A percentile compares a stretch with the other conserved stretches of the same genome.
Conservation (phyloP, 2,329 filamentous ascomycete species). For the Cephalotrichum gorgonifer region DNA sequence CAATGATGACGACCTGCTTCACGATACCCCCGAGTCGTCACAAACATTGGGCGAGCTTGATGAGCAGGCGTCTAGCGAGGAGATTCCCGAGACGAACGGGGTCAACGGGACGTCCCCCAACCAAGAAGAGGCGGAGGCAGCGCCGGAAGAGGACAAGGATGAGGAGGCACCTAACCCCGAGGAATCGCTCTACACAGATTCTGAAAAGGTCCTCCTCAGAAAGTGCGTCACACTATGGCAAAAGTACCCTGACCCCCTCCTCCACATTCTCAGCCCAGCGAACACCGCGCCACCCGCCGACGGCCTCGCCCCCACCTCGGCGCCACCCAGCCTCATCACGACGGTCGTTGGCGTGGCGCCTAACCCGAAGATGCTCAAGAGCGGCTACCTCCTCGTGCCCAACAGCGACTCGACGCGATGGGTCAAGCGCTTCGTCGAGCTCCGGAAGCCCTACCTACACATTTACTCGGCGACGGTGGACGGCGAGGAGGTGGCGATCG, state of each 20-base stretch:
- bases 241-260: constrained; percentile 45
- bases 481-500: constrained; percentile 81
- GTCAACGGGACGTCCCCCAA: constrained; percentile 13
- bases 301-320: constrained; percentile 38
- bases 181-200: constrained; percentile 32
- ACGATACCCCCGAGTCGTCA: constrained; percentile 45
- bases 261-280: constrained; percentile 43
- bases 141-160: constrained; percentile 14
- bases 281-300: constrained; percentile 61
- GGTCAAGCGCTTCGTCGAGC: constrained; percentile 87
- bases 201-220: constrained; percentile 35
- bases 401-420: constrained; percentile 74
- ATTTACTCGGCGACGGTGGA: constrained; percentile 76
- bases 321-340: constrained; percentile 57
- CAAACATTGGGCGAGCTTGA: constrained; percentile 20
- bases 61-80: constrained; percentile 11
- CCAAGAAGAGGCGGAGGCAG: constrained; percentile 11
- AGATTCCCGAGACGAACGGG: constrained; percentile 11
- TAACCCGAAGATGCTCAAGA: constrained; percentile 71
- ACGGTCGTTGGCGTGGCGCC: constrained; percentile 71
- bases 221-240: constrained; percentile 57
- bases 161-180: constrained; percentile 13
- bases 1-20: constrained; percentile 44
- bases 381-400: constrained; percentile 78
- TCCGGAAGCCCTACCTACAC: constrained; percentile 84